Base-by-base conservation (phyloP, 2,329 filamentous ascomycete genomes). In the Ascochyta rabiei region DNA sequence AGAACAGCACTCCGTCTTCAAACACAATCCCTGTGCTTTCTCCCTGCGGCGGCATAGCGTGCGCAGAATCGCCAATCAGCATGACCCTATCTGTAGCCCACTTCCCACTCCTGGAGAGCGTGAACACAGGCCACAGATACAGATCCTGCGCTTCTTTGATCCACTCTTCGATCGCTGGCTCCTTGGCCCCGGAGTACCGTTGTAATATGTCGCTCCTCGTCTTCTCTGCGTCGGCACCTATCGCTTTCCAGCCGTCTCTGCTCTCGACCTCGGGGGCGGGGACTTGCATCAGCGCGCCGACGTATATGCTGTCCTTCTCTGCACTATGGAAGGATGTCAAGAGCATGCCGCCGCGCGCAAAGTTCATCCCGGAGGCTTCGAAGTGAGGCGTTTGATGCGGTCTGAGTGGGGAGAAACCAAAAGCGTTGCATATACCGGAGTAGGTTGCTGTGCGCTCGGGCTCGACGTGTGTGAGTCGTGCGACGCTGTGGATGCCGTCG, bases 11-110 rank as follows among this genome's bases (percentile, higher is more conserved):
- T 2, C 77, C 81, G 61, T 82, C 80, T 66, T 82, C 81, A 57
- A 83, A 81, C 9, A 82, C 79, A 30, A 82, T 77, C 15, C 80
- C 80, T 4, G 80, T 82, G 28, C 73, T 76, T 57, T 82, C 80
- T 10, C 80, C 80, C 53, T 81, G 79, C 3, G 80, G 80, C 3
- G 80, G 79, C 80, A 82, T 82, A 9, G 77, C 78, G 61, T 80
- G 78, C 43, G 79, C 78, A 28, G 77, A 76, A 53, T 81, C 78
- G 3, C 78, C 78, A 5, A 80, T 73, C 31, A 80, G 63, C 71
- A 79, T 77, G 2, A 75, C 72, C 4, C 76, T 66, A n/a, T 77
- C 69, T 0, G 77, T 79, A 2, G 71, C 69, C 79, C 78, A 80
- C 50, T 75, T 78, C 0, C 77, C 77, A 12, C 71, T 63, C 44